Base-by-base conservation (phyloP, 2,329 filamentous ascomycete species). In the Hypoxylon sp. region DNA sequence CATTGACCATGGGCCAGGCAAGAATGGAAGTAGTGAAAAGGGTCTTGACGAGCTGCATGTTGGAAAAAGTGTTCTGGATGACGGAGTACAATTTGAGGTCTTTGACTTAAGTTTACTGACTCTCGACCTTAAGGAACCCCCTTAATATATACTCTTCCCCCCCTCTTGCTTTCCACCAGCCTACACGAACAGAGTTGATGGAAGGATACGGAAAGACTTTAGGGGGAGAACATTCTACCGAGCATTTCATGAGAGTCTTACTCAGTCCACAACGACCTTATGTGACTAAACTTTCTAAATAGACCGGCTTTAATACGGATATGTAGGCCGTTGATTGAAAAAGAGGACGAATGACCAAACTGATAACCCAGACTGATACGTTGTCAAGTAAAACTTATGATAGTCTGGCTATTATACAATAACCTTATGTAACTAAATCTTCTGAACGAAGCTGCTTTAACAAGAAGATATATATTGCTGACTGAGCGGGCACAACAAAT, bases 1-100 rank as follows among this genome's bases (percentile, higher is more conserved):
- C 38, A 17, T 41, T 41, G n/a, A 41, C 38, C 6, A 13, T n/a
- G 10, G 38, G 4, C n/a, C 14, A 41, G 38, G 38, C 38, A 41
- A 41, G 38, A 11, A 41, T 17, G 38, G 38, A 19, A 41, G 38
- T 41, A 41, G 38, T 41, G n/a, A 19, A 41, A 41, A 41, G 38
- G 6, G 38, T 19, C n/a, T 41, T 41, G 38, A 17, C 17, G 38
- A 41, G 38, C 38, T 41, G 38, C 38, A 41, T 41, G n/a, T 17
- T 41, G 38, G n/a, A 38, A 41, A 36, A n/a, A 19, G 5, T 9
- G 1, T 30, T 30, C 6, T 41, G 36, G 36, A 17, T 5, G 36
- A 41, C 17, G 36, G 3, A 19, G 19, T 41, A 41, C n/a, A 3
- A 19, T 41, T 41, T 7, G n/a, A 41, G n/a, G 38, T 41, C n/a